A percentile compares a stretch with the other conserved stretches of the same genome.
phyloP scores from a whole-genome alignment of 306 rosid species.

The Oxytropis ochrocephala region DNA sequence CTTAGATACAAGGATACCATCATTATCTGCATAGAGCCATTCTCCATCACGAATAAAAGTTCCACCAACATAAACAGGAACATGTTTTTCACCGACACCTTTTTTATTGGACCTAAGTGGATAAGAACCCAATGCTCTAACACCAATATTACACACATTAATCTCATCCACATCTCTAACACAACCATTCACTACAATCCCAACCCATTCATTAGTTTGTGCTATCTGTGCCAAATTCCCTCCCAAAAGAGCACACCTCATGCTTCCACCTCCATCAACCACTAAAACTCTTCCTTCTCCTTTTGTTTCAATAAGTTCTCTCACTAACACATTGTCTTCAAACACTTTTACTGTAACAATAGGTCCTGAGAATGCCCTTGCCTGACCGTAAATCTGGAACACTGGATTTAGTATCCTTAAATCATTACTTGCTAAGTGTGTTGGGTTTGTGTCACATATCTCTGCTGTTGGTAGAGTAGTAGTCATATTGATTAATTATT shows the following conservation, averaged over 20 bases:
- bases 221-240: constrained; percentile 39
- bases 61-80: constrained; percentile 52
- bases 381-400: constrained; percentile 49
- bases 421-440: constrained; percentile 25
- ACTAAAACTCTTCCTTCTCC: constrained; percentile 56
- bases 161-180: constrained; percentile 86
- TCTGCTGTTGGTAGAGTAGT: constrained; percentile 31
- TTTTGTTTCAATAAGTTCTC: constrained; percentile 48
- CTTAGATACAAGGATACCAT: constrained; percentile 40
- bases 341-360: constrained; percentile 58
- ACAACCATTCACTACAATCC: constrained; percentile 79
- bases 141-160: constrained; percentile 60
- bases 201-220: constrained; percentile 59
- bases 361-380: constrained; percentile 48
- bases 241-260: constrained; percentile 40
- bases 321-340: constrained; percentile 69
- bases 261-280: constrained; percentile 43
- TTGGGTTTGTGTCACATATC: constrained; percentile 34
- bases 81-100: constrained; percentile 50
- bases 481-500: constrained; percentile 4
- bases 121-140: constrained; percentile 66
- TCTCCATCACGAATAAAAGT: constrained; percentile 61
- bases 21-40: constrained; percentile 79
- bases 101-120: constrained; percentile 55
- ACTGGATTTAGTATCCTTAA: constrained; percentile 39